Evolutionary conservation across 148 eudicot species (phyloP).

Genomic region (Polygonum maritimum): DNA sequence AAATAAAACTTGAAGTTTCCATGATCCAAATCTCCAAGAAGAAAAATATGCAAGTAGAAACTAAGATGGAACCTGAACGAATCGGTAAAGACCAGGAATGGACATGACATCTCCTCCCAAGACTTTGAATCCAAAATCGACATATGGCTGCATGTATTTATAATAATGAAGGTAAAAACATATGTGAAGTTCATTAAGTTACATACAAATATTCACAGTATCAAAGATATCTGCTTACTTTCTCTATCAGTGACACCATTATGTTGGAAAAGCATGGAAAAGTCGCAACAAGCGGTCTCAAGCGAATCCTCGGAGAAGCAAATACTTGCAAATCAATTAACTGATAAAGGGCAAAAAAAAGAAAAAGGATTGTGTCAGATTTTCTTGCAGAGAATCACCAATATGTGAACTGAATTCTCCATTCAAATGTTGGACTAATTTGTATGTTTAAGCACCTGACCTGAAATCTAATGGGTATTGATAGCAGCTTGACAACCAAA

Average conservation of each 20-base stretch:
- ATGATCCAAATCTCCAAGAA: neutral
- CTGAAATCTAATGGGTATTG: slow-evolving; percentile 56
- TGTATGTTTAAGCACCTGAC: slow-evolving; percentile 20
- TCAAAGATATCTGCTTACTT: slow-evolving; percentile 28
- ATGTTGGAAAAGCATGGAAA: slow-evolving; percentile 77
- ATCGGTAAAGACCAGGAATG: slow-evolving; percentile 82
- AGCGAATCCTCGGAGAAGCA: slow-evolving; percentile 54
- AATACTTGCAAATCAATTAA: slow-evolving; percentile 79
- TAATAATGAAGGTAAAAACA: neutral
- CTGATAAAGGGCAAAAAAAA: slow-evolving; percentile 25
- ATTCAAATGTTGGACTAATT: neutral
- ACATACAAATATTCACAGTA: neutral
- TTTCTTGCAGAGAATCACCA: neutral
- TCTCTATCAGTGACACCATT: slow-evolving; percentile 63
- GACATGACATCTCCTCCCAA: slow-evolving; percentile 90
- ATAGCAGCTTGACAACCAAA: slow-evolving; percentile 42
- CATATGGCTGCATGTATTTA: slow-evolving; percentile 49
- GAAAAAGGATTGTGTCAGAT: neutral
- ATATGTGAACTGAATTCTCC: neutral
- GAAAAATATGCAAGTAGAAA: neutral
- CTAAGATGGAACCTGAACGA: slow-evolving; percentile 44
- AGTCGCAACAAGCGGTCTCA: slow-evolving; percentile 80
- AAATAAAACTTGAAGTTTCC: too few relatives aligned
- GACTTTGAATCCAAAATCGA: slow-evolving; percentile 78
- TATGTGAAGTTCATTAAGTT: neutral